Conservation (phyloP, 2,329 filamentous ascomycete genomes). For the Aspergillus melleus region DNA sequence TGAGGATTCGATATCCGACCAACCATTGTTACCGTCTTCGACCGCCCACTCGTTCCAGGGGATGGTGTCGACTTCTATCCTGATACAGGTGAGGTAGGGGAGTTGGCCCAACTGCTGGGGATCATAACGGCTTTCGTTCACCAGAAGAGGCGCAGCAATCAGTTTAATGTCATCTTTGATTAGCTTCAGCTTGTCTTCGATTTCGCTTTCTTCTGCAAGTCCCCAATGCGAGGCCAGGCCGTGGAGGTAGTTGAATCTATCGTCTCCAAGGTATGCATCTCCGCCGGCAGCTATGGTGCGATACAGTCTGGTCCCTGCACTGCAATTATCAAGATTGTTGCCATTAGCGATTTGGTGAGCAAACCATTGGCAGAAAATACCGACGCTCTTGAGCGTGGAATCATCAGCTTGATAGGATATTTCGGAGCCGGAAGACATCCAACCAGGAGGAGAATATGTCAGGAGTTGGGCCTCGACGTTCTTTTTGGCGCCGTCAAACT, state of each 20-base stretch:
- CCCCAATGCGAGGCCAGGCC: not conserved
- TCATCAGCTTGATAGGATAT: not conserved
- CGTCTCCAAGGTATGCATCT: not conserved
- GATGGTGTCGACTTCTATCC: conserved; percentile 29
- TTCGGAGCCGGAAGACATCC: too few species aligned
- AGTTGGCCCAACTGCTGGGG: conserved; percentile 36
- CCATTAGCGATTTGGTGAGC: not conserved
- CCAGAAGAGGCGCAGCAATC: conserved; percentile 36
- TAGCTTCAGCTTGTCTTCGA: conserved; percentile 30
- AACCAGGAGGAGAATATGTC: not conserved
- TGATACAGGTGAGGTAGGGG: conserved; percentile 47
- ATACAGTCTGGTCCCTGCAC: not conserved
- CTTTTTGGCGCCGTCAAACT: not conserved
- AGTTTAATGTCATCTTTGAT: conserved; percentile 42
- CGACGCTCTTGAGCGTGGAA: not conserved
- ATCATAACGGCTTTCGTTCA: conserved; percentile 36
- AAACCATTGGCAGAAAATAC: not conserved
- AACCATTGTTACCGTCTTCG: not conserved
- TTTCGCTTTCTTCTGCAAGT: conserved; percentile 24
- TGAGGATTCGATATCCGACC: not conserved
- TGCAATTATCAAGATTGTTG: not conserved
- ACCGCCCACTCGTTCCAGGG: conserved; percentile 4
- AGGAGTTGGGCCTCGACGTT: not conserved
- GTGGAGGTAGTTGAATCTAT: not conserved
- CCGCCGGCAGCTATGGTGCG: not conserved